Evolutionary conservation across 2,329 filamentous ascomycete species (phyloP).

Genomic region (Colletotrichum neosansevieriae): DNA sequence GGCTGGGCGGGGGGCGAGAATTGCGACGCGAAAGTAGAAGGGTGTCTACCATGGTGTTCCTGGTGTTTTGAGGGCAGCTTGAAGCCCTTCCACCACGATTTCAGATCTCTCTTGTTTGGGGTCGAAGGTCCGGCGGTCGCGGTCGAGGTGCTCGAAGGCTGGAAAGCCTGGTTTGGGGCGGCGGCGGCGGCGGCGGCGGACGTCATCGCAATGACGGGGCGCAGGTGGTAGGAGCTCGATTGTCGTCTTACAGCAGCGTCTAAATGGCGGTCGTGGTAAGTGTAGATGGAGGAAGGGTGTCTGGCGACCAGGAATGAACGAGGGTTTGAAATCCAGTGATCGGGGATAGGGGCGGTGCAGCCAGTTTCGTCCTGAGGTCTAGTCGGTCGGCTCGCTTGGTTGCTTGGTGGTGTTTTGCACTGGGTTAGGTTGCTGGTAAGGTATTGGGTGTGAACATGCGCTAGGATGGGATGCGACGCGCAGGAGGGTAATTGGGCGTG

Average conservation of each 20-base stretch:
- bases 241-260: constrained; percentile 35
- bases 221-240: constrained; percentile 39
- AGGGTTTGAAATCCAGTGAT: constrained; percentile 8
- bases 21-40: constrained; percentile 42
- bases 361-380: constrained; percentile 19
- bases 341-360: constrained; percentile 15
- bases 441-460: constrained; percentile 39
- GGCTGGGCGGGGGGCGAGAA: constrained; percentile 22
- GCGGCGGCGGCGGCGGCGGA: constrained; percentile 44
- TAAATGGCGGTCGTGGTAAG: background rate
- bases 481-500: constrained; percentile 38
- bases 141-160: constrained; percentile 36
- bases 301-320: constrained; percentile 12
- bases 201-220: constrained; percentile 48
- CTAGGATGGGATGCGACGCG: constrained; percentile 38
- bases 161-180: constrained; percentile 40
- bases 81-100: constrained; percentile 98
- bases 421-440: constrained; percentile 35
- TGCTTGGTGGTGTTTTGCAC: constrained; percentile 40
- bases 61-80: constrained; percentile 74
- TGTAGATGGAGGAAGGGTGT: constrained; percentile 12
- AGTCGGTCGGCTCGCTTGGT: constrained; percentile 33
- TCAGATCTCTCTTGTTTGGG: constrained; percentile 87
- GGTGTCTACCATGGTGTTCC: constrained; percentile 67
- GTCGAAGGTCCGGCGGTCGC: constrained; percentile 65